Evolutionary conservation across 257 asterid genomes (phyloP).

Genomic region (Cynanchum wilfordii): DNA sequence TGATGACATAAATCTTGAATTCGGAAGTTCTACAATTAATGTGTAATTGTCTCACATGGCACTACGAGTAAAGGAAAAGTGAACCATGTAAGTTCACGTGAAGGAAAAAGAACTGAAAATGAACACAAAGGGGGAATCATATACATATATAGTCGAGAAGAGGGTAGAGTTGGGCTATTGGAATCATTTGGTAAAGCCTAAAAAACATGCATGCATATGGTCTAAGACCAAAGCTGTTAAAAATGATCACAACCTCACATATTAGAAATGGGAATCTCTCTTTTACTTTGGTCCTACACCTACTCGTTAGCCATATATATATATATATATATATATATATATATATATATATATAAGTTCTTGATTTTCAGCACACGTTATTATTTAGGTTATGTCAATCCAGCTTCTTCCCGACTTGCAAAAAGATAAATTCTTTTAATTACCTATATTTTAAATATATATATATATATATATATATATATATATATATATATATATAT

Average conservation of each 20-base stretch:
- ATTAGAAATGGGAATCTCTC: constrained; percentile 9
- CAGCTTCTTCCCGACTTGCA: no score
- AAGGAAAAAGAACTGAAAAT: not conserved
- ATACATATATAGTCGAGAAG: no score
- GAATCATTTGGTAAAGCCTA: constrained; percentile 3
- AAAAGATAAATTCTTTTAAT: no score
- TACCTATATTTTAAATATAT: no score
- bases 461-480: no score
- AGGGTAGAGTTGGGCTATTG: constrained; percentile 13
- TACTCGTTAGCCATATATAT: not conserved
- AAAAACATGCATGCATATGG: not conserved
- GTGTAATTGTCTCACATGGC: not conserved
- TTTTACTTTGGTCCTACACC: constrained; percentile 13
- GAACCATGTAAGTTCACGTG: no score
- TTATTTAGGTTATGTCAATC: no score
- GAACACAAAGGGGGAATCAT: not conserved
- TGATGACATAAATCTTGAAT: not conserved
- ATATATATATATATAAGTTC: not conserved
- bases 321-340: not conserved
- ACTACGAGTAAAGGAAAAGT: no score
- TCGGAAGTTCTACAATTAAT: no score
- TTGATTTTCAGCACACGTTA: constrained; percentile 4
- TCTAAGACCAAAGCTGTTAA: not conserved
- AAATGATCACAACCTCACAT: not conserved
- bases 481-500: no score